phyloP scores from a whole-genome alignment of 129 eudicot species.

The Heracleum sosnowskyi region DNA sequence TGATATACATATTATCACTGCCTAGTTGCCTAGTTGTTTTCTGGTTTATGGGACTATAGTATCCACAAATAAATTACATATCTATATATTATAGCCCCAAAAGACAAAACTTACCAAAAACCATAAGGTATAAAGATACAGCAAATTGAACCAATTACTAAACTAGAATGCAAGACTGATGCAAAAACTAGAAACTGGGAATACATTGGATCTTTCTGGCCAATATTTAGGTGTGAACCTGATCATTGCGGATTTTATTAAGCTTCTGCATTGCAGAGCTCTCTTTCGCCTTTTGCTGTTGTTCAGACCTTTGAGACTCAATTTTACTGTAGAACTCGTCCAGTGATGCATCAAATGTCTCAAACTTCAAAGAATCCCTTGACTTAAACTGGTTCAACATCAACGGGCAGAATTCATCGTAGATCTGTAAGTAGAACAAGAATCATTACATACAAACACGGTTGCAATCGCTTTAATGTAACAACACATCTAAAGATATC shows the following conservation, averaged over 20 bases:
- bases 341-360: slow-evolving; percentile 89
- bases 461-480: neutral
- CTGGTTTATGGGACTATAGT: neutral
- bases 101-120: neutral
- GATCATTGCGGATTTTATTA: slow-evolving; percentile 65
- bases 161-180: neutral
- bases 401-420: slow-evolving; percentile 94
- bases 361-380: slow-evolving; percentile 63
- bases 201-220: neutral
- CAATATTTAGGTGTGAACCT: slow-evolving; percentile 27
- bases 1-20: too few species aligned
- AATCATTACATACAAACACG: neutral
- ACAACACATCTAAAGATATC: neutral
- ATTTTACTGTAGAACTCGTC: slow-evolving; percentile 98
- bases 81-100: neutral
- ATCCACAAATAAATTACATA: neutral
- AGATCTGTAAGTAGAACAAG: slow-evolving; percentile 45
- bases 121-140: neutral
- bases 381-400: slow-evolving; percentile 77
- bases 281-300: slow-evolving; percentile 82
- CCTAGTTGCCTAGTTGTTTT: neutral
- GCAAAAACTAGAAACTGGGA: slow-evolving; percentile 4
- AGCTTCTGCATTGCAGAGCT: slow-evolving; percentile 86
- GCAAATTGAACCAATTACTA: neutral
- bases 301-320: slow-evolving; percentile 86